Conservation (phyloP, 108 stramenopile genomes). For the Chaetoceros muelleri region DNA sequence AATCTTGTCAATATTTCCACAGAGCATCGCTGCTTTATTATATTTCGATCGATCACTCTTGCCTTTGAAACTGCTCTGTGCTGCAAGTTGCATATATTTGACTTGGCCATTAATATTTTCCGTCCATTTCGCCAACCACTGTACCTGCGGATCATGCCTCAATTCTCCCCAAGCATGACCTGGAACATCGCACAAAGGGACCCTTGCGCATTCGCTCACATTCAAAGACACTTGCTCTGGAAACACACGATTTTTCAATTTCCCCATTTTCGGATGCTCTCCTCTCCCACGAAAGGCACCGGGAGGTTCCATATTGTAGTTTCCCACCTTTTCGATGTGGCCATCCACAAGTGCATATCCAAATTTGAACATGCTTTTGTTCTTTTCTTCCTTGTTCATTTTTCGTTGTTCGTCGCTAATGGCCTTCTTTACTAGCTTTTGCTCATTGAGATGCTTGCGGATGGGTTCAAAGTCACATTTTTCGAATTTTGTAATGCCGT, state of each 20-base stretch:
- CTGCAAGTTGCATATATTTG: conserved; percentile 99
- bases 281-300: conserved; percentile 97
- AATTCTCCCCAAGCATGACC: conserved; percentile 96
- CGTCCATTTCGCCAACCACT: conserved; percentile 97
- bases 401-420: conserved; percentile 93
- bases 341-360: conserved; percentile 95
- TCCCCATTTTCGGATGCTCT: conserved; percentile 98
- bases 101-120: conserved; percentile 92
- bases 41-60: conserved; percentile 96
- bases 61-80: conserved; percentile 97
- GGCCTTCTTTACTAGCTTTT: conserved; percentile 84
- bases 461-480: conserved; percentile 95
- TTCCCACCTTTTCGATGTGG: conserved; percentile 92
- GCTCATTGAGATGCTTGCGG: conserved; percentile 72
- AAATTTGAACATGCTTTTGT: conserved; percentile 60
- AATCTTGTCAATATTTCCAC: conserved; percentile 93
- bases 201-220: conserved; percentile 67
- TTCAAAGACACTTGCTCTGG: conserved; percentile 90
- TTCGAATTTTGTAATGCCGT: conserved; percentile 80
- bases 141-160: conserved; percentile 93
- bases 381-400: conserved; percentile 75
- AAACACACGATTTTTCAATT: conserved; percentile 83
- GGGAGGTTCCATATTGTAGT: conserved; percentile 95
- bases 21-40: conserved; percentile 93
- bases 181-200: conserved; percentile 84